Conservation (phyloP, 225 moss, liverwort and hornwort genomes). For the Polytrichum formosum region DNA sequence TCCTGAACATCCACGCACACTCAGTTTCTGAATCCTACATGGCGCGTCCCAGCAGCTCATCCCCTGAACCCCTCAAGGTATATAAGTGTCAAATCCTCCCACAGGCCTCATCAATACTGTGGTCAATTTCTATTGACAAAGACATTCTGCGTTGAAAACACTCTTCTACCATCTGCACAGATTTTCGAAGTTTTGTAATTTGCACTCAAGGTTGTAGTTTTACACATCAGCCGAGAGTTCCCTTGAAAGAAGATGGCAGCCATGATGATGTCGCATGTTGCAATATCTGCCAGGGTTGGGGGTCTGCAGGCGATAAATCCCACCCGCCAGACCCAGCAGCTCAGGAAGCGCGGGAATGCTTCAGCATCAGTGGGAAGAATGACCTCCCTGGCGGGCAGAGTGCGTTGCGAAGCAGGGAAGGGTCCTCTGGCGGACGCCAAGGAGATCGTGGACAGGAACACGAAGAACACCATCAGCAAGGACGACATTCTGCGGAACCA, state of each 20-base stretch:
- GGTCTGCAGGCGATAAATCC: constrained; percentile 3
- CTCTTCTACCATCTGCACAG: no score
- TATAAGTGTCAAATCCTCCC: no score
- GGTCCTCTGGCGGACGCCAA: constrained; percentile 3
- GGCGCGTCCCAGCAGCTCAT: no score
- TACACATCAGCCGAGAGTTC: no score
- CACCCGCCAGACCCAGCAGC: background rate
- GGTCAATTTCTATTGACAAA: no score
- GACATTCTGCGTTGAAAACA: no score
- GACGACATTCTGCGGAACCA: constrained; percentile 19
- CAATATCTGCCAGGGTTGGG: background rate
- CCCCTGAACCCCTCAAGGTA: no score
- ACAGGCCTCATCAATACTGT: no score
- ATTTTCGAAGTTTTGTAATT: no score
- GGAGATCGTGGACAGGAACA: constrained; percentile 20
- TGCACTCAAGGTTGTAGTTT: no score
- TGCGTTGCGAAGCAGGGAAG: constrained; percentile 21
- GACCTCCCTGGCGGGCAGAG: constrained; percentile 19
- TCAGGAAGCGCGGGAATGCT: background rate
- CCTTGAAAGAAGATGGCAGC: constrained; percentile 2
- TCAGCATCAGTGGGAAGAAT: background rate
- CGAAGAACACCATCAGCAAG: constrained; percentile 34
- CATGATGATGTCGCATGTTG: constrained; percentile 6
- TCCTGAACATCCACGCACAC: no score
- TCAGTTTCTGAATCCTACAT: no score